Conservation (phyloP, 2,329 filamentous ascomycete genomes). For the Ambrosiella cleistominuta region DNA sequence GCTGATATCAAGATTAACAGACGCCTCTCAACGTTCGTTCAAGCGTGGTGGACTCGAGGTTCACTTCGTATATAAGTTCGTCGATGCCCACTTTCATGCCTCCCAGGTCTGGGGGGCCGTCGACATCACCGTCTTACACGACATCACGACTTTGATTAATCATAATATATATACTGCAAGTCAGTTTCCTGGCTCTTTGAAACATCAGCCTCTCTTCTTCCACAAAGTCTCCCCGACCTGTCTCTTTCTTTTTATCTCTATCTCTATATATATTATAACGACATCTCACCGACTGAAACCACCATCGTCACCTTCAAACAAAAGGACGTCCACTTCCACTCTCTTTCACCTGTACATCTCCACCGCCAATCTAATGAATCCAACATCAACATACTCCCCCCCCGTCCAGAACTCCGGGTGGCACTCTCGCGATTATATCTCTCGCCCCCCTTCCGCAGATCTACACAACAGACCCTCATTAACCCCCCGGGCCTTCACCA, state of each 20-base stretch:
- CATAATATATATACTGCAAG: no score
- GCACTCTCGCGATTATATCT: neutral
- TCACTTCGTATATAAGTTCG: neutral
- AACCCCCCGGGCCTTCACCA: neutral
- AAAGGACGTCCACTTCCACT: neutral
- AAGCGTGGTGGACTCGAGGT: neutral
- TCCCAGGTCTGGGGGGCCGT: neutral
- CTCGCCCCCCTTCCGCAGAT: neutral
- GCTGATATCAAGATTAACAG: no score
- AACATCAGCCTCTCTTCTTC: no score
- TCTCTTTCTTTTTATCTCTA: no score
- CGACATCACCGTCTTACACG: neutral
- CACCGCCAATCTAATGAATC: neutral
- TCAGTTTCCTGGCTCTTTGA: no score
- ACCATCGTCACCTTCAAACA: neutral
- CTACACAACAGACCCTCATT: neutral
- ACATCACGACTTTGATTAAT: neutral
- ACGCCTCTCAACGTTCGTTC: no score
- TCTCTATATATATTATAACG: neutral
- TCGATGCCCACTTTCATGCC: neutral
- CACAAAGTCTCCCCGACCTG: no score
- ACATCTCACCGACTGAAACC: neutral
- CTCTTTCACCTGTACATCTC: neutral
- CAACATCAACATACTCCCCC: neutral
- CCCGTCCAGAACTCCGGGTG: neutral